Evolutionary conservation across 345 rosid genomes (phyloP).

Genomic region (Bruguiera sexangula): DNA sequence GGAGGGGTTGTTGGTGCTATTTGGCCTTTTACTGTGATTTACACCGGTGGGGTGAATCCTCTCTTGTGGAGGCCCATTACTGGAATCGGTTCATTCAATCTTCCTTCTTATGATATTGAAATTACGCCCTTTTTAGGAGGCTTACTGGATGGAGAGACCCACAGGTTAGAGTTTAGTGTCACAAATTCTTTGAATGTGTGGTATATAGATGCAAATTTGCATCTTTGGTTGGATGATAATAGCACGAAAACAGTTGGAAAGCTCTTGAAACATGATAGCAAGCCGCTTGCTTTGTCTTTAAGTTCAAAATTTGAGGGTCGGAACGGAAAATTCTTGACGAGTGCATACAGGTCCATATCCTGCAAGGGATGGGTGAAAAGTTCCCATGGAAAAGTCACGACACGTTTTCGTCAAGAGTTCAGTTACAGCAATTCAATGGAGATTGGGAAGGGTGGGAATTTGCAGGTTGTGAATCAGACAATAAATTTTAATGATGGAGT

Average conservation of each 20-base stretch:
- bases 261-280: constrained; percentile 42
- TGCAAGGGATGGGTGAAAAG: constrained; percentile 63
- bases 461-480: constrained; percentile 60
- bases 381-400: constrained; percentile 56
- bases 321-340: constrained; percentile 55
- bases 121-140: constrained; percentile 66
- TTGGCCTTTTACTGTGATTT: constrained; percentile 91
- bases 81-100: constrained; percentile 73
- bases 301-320: constrained; percentile 43
- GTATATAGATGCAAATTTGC: constrained; percentile 84
- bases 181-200: constrained; percentile 81
- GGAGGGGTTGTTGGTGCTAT: constrained; percentile 61
- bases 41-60: constrained; percentile 81
- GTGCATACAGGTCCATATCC: constrained; percentile 48
- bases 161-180: constrained; percentile 58
- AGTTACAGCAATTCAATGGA: constrained; percentile 55
- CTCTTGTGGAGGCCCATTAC: constrained; percentile 82
- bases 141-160: constrained; percentile 62
- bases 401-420: constrained; percentile 46
- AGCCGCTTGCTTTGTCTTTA: constrained; percentile 37
- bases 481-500: constrained; percentile 52
- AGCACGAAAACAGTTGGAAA: constrained; percentile 48
- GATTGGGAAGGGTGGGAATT: constrained; percentile 42
- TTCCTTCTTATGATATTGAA: constrained; percentile 82
- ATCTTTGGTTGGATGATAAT: constrained; percentile 68